Evolutionary conservation across 768 basidiomycete genomes (phyloP).

Genomic region (Heimioporus sp.): DNA sequence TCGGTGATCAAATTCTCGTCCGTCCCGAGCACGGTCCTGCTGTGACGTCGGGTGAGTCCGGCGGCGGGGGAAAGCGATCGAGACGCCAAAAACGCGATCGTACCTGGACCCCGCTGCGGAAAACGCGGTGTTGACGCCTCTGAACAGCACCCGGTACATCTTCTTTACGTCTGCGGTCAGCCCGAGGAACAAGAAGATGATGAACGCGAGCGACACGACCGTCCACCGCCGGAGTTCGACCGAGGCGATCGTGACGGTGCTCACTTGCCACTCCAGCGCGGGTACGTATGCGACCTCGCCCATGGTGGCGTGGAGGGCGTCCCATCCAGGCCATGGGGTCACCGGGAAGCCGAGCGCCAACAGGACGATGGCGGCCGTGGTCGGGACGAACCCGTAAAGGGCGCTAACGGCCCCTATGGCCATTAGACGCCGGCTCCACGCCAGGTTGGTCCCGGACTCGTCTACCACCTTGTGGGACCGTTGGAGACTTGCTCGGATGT

Average conservation of each 20-base stretch:
- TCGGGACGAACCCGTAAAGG: conserved; percentile 12
- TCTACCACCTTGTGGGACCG: neutral
- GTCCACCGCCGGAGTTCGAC: conserved; percentile 21
- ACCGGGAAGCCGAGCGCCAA: conserved; percentile 7
- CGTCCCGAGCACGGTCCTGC: too few relatives aligned
- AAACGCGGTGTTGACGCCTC: neutral
- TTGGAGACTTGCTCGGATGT: conserved; percentile 2
- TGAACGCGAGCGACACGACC: conserved; percentile 5
- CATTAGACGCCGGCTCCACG: conserved; percentile 15
- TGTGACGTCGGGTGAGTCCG: neutral
- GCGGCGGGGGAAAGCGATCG: neutral
- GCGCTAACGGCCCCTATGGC: conserved; percentile 5
- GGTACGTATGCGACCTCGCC: conserved; percentile 5
- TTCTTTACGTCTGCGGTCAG: conserved; percentile 13
- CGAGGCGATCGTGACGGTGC: neutral
- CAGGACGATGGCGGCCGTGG: conserved; percentile 8
- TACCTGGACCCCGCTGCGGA: neutral
- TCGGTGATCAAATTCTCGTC: too few relatives aligned
- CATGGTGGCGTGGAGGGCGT: conserved; percentile 12
- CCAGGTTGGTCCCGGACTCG: neutral
- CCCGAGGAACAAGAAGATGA: conserved; percentile 18
- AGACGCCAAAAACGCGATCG: neutral
- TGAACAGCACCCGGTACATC: conserved; percentile 9
- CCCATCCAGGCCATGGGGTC: conserved; percentile 20
- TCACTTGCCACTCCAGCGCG: conserved; percentile 9